phyloP scores from a whole-genome alignment of 148 eudicot species.

The Rhododendron mucronatum region DNA sequence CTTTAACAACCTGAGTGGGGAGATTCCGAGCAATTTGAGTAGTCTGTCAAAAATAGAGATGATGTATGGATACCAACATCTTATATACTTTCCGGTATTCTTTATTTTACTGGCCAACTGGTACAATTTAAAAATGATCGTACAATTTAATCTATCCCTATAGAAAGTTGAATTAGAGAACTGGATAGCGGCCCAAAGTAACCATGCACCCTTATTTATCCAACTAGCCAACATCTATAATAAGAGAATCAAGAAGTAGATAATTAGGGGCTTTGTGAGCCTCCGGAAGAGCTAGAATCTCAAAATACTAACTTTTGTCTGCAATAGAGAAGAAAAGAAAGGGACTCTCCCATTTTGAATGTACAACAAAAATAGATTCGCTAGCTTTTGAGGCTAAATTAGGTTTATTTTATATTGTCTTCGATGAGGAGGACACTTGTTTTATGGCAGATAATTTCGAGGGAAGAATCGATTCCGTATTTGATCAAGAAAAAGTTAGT shows the following conservation, averaged over 20 bases:
- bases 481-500: not conserved
- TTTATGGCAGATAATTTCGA: not conserved
- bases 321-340: not conserved
- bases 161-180: not conserved
- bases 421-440: not conserved
- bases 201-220: not conserved
- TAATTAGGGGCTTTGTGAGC: not conserved
- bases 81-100: not conserved
- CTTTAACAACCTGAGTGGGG: conserved; percentile 35
- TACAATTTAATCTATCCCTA: too few species aligned
- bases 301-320: not conserved
- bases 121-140: not conserved
- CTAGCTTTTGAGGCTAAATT: too few species aligned
- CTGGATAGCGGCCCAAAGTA: not conserved
- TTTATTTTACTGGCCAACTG: not conserved
- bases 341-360: not conserved
- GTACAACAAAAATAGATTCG: too few species aligned
- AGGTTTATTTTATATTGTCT: too few species aligned
- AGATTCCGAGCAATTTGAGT: conserved; percentile 13
- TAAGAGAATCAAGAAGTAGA: not conserved
- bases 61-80: conserved; percentile 20
- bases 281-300: not conserved
- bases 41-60: not conserved
- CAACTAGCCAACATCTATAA: not conserved
- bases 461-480: not conserved